Base-by-base conservation (phyloP, 148 eudicot species). In the Vaccinium myrtillus region DNA sequence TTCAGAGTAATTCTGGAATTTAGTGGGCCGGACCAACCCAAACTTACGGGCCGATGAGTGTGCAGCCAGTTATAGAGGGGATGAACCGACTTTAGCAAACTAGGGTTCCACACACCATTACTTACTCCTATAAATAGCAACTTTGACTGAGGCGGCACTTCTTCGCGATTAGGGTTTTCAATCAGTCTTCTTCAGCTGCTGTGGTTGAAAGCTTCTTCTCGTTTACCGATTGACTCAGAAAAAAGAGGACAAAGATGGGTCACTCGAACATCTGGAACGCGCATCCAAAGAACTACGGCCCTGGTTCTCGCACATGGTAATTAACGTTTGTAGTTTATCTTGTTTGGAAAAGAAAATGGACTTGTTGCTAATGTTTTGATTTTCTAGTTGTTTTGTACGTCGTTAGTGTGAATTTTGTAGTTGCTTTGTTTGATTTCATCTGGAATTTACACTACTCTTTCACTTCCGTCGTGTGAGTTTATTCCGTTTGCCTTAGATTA, bases 201-300 rank as follows among this genome's bases (percentile, higher is more conserved):
- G 53, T 10, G 21, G 15, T 39, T 32, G 8, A 6, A 21, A 32
- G 46, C 18, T n/a, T 3, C 18, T n/a, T 3, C 50, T 75, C 10
- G 25, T 18, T 12, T 9, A 9, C 2, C 8, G 13, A 27, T 67
- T 25, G 30, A 4, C 25, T 67, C 50, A 12, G 13, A 11, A 49
- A 27, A 32, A 6, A 77, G 61, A 80, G 63, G 15, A 18, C 8
- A 21, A 32, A 1, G 10, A 88, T 88, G 90, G 90, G 90, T 18
- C 92, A 90, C 87, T 78, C 92, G 1, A 90, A 90, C 81, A 70
- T 90, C 15, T 90, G 92, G 92, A 90, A 90, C 77, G 81, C 92
- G 5, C 92, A 90, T 56, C 90, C 92, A 6, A 90, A 90, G 84
- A 88, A 67, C 73, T 90, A 90, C 50, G 92, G 92, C 14, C 89